Conservation (phyloP, 1,139 yeast species). For the Hanseniaspora uvarum region DNA sequence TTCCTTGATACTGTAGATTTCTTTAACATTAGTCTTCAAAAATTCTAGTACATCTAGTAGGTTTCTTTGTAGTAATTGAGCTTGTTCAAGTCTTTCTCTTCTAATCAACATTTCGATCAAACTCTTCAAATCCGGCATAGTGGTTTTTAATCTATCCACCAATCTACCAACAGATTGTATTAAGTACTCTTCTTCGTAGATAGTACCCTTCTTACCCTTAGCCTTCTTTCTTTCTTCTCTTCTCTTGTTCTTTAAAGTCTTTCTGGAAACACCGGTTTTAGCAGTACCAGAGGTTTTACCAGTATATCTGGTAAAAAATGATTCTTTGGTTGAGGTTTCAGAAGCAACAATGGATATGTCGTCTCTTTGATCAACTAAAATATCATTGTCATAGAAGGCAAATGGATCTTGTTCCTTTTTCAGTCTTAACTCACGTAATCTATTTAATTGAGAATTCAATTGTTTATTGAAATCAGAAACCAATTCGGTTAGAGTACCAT, state of each 20-base stretch:
- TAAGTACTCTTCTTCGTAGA: slow-evolving; percentile 91
- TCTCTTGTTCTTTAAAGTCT: slow-evolving; percentile 81
- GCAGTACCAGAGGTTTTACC: slow-evolving; percentile 95
- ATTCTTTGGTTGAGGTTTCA: slow-evolving; percentile 83
- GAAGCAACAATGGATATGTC: slow-evolving; percentile 92
- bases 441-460: slow-evolving; percentile 64
- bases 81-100: slow-evolving; percentile 65
- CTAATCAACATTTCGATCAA: slow-evolving; percentile 70
- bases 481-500: slow-evolving; percentile 75
- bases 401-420: slow-evolving; percentile 80
- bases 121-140: slow-evolving; percentile 62
- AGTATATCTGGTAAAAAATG: slow-evolving; percentile 88
- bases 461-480: slow-evolving; percentile 87
- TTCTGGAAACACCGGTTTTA: slow-evolving; percentile 87
- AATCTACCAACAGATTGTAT: slow-evolving; percentile 80
- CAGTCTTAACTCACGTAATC: slow-evolving; percentile 73
- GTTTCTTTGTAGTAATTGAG: slow-evolving; percentile 64
- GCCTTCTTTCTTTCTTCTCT: slow-evolving; percentile 95
- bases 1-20: slow-evolving; percentile 71
- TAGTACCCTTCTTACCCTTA: slow-evolving; percentile 93
- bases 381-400: slow-evolving; percentile 65
- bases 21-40: slow-evolving; percentile 51
- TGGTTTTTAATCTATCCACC: slow-evolving; percentile 66
- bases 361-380: slow-evolving; percentile 60
- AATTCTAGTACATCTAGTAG: slow-evolving; percentile 50